Evolutionary conservation across 1,284 basidiomycete genomes (phyloP).

Genomic region (Ceratobasidium theobromae): DNA sequence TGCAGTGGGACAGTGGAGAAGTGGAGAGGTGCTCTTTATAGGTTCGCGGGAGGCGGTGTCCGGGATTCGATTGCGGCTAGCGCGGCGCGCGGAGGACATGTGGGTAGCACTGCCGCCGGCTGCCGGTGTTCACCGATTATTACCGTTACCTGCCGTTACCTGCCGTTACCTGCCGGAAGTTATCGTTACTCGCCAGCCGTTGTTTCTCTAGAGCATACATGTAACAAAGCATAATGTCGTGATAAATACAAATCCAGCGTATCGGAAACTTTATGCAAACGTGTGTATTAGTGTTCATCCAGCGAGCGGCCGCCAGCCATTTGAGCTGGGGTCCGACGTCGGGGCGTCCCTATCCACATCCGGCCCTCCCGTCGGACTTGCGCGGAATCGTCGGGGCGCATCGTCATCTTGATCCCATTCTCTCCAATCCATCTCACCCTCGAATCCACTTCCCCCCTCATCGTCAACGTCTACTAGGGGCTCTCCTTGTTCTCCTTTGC

Average conservation of each 20-base stretch:
- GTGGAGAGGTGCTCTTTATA: too few species aligned
- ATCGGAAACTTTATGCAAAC: background rate
- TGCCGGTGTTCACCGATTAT: too few species aligned
- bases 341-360: conserved; percentile 1
- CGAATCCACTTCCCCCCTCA: background rate
- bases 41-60: background rate
- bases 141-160: too few species aligned
- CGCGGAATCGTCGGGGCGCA: conserved; percentile 1
- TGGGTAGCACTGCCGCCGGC: too few species aligned
- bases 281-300: background rate
- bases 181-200: too few species aligned
- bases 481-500: conserved; percentile 15
- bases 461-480: conserved; percentile 14
- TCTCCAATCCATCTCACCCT: conserved; percentile 5
- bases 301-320: conserved; percentile 14
- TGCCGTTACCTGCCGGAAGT: too few species aligned
- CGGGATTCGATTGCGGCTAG: too few species aligned
- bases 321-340: background rate
- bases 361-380: conserved; percentile 5
- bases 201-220: too few species aligned
- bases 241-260: too few species aligned
- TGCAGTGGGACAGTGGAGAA: background rate
- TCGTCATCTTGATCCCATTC: conserved; percentile 22
- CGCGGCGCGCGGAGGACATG: too few species aligned
- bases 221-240: too few species aligned